Evolutionary conservation across 352 stramenopile species (phyloP).

Genomic region (Phytophthora fragariae): DNA sequence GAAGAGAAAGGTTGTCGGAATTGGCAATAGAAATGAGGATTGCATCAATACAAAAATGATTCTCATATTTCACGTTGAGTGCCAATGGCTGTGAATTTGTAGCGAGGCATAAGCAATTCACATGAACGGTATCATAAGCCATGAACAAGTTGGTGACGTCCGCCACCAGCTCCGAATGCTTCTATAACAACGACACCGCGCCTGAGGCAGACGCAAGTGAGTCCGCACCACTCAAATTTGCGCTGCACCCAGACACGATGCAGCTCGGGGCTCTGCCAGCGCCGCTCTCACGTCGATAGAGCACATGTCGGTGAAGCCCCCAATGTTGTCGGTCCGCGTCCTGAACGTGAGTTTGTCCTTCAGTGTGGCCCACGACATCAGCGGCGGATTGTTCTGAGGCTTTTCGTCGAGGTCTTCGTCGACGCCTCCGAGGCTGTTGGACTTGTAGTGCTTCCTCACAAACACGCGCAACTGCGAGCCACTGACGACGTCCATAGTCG

Average conservation of each 20-base stretch:
- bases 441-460: constrained; percentile 67
- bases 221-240: too few species aligned
- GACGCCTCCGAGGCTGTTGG: constrained; percentile 53
- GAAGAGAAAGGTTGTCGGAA: neutral
- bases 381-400: constrained; percentile 34
- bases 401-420: constrained; percentile 83
- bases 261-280: too few species aligned
- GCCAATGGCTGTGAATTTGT: neutral
- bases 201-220: too few species aligned
- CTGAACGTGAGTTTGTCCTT: constrained; percentile 66
- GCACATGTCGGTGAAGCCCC: constrained; percentile 68
- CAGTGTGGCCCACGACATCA: constrained; percentile 70
- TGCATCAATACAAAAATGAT: neutral
- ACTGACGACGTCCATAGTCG: constrained; percentile 74
- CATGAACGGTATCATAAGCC: neutral
- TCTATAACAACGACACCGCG: neutral
- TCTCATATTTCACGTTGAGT: neutral
- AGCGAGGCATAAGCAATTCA: neutral
- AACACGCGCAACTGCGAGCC: constrained; percentile 66
- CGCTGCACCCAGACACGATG: too few species aligned
- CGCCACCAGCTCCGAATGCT: neutral
- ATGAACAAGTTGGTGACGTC: neutral
- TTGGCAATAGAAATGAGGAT: neutral
- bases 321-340: constrained; percentile 35
- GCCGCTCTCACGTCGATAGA: constrained; percentile 48